These are phyloP conservation scores for Tolypocladium pustulatum DNA, from an alignment of 2,329 filamentous ascomycete genomes.

Conservation along the genomic window DNA sequence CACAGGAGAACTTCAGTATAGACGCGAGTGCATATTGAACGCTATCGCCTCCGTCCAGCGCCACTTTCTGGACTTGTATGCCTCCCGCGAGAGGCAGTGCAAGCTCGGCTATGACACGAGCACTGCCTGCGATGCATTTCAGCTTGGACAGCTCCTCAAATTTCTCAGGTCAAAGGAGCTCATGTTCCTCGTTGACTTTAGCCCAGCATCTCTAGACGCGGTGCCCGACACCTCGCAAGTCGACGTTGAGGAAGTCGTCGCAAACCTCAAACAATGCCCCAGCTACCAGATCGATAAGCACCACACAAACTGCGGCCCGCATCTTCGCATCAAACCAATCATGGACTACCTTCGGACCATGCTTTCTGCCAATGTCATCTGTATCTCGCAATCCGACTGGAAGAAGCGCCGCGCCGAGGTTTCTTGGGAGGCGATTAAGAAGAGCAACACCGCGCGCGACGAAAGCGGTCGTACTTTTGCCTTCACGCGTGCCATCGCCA, in stretches of 20 bases:
- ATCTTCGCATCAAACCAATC: constrained; percentile 54
- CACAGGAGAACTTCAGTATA: constrained; percentile 53
- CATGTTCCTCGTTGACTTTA: constrained; percentile 47
- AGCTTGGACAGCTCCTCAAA: constrained; percentile 66
- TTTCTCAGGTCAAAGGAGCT: constrained; percentile 56
- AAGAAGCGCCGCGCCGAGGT: constrained; percentile 25
- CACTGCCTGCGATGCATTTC: constrained; percentile 63
- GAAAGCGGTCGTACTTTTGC: constrained; percentile 23
- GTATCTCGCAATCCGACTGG: constrained; percentile 36
- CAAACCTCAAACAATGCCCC: constrained; percentile 53
- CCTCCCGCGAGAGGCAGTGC: constrained; percentile 57
- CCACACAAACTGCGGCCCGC: constrained; percentile 63
- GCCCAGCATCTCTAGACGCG: constrained; percentile 32
- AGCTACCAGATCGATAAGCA: constrained; percentile 65
- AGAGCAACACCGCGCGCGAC: constrained; percentile 4
- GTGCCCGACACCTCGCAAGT: constrained; percentile 41
- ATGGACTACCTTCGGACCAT: constrained; percentile 54
- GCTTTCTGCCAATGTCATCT: constrained; percentile 35
- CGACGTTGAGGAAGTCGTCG: constrained; percentile 51
- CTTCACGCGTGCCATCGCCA: constrained; percentile 40
- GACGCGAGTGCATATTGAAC: constrained; percentile 56
- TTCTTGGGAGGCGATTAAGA: constrained; percentile 26
- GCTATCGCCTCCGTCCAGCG: constrained; percentile 59
- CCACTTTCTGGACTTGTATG: constrained; percentile 58
- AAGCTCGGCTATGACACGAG: constrained; percentile 65